These are phyloP conservation scores for Salix viminalis DNA, from an alignment of 345 rosid genomes.

Conservation along the genomic window DNA sequence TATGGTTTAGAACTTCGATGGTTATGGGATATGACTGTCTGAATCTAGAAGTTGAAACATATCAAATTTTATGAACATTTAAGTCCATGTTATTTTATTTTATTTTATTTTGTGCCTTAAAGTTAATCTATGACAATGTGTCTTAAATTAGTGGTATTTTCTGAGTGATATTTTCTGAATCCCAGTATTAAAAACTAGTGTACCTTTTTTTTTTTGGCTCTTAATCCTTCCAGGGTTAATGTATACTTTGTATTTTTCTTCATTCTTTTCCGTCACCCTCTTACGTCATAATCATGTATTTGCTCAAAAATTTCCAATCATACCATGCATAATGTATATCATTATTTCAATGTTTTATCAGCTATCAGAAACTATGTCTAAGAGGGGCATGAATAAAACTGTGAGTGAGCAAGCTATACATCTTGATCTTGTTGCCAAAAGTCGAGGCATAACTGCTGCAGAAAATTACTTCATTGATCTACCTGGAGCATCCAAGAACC, in stretches of 20 bases:
- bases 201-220: neutral
- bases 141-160: neutral
- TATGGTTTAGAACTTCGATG: too few species aligned
- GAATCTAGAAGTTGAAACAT: neutral
- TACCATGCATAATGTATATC: neutral
- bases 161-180: neutral
- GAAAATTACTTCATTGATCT: slow-evolving; percentile 75
- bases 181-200: neutral
- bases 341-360: slow-evolving; percentile 19
- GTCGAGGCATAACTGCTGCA: slow-evolving; percentile 68
- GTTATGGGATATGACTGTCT: too few species aligned
- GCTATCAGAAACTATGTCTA: slow-evolving; percentile 79
- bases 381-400: slow-evolving; percentile 84
- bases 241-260: neutral
- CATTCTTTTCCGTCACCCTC: neutral
- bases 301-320: neutral
- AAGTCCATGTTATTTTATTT: neutral
- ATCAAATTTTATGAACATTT: neutral
- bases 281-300: neutral
- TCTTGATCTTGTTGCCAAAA: slow-evolving; percentile 86
- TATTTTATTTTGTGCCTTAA: neutral
- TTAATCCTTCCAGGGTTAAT: neutral
- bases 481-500: slow-evolving; percentile 73
- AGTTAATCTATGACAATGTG: neutral
- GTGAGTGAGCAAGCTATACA: slow-evolving; percentile 94